Base-by-base conservation (phyloP, 2,329 filamentous ascomycete genomes). In the Raffaelea albimanens region DNA sequence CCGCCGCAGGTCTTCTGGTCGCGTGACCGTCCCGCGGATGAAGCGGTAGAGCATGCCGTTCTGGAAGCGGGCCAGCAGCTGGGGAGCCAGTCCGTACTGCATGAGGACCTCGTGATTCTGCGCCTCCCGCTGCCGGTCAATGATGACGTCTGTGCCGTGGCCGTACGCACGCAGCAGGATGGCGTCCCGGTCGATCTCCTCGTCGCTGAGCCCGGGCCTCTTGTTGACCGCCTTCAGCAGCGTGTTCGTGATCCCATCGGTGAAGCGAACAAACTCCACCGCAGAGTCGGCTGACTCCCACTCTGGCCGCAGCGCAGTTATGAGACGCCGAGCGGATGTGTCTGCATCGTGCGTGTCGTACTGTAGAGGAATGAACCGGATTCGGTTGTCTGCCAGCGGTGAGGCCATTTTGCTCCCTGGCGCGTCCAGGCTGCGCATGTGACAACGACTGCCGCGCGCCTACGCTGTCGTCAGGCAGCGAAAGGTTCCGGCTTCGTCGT, bases 231-330 rank as follows among this genome's bases (percentile, higher is more conserved):
- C 82, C 64, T 90, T 90, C 53, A 89, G 73, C 43, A 91, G 71
- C 44, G 90, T 97, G 68, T 98, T 98, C 56, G 93, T 98, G 68
- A 97, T 98, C 61, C 93, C 93, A 60, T 98, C 93, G 36, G 89
- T 98, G 71, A 97, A 98, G 54, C 86, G 83, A 56, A 88, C 76
- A 61, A 97, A 87, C 59, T 93, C 82, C 58, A 98, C 40, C 9
- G 38, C 21, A 14, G 47, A 52, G 22, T 45, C 48, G 3, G 39
- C 20, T 10, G 52, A 49, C 56, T 81, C 75, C 93, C 93, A 98
- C 58, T 94, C 81, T 11, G 90, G 90, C 50, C 83, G 78, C 52
- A 96, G 73, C 23, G 86, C 78, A 56, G 88, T 72, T 58, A 96
- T 82, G 53, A 98, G 79, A 54, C 78, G 77, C 52, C 86, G 73